A percentile compares a stretch with the other conserved stretches of the same genome.
These are phyloP conservation scores for Cantharellus cinnabarinus DNA, from an alignment of 768 basidiomycete genomes.

Conservation along the genomic window DNA sequence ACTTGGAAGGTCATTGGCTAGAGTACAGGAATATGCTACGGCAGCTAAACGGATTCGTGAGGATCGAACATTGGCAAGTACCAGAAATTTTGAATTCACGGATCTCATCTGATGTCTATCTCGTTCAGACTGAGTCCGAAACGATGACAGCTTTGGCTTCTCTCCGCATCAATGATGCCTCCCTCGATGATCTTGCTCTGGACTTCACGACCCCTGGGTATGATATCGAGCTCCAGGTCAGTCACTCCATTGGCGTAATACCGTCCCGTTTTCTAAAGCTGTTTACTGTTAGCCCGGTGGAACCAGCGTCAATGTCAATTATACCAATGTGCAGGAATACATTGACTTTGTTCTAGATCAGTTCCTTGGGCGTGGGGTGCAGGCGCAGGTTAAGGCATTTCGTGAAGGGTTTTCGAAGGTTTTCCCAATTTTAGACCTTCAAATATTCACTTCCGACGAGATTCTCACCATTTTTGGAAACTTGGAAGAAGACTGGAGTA, in stretches of 20 bases:
- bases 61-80: slow-evolving; percentile 15
- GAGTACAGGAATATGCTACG: slow-evolving; percentile 35
- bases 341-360: slow-evolving; percentile 70
- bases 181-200: slow-evolving; percentile 70
- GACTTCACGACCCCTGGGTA: slow-evolving; percentile 97
- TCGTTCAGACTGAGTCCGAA: slow-evolving; percentile 9
- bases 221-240: slow-evolving; percentile 72
- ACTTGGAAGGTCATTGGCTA: slow-evolving; percentile 67
- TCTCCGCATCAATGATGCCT: slow-evolving; percentile 38
- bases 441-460: slow-evolving; percentile 86
- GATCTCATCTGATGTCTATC: slow-evolving; percentile 3
- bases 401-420: slow-evolving; percentile 89
- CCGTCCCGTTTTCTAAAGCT: background rate
- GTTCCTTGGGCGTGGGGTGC: slow-evolving; percentile 63
- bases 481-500: slow-evolving; percentile 91
- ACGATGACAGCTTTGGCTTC: slow-evolving; percentile 18
- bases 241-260: slow-evolving; percentile 11
- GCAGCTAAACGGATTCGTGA: slow-evolving; percentile 28
- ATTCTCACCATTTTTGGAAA: slow-evolving; percentile 92
- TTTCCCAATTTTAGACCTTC: slow-evolving; percentile 78
- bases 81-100: background rate
- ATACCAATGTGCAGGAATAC: slow-evolving; percentile 78
- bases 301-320: slow-evolving; percentile 57
- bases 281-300: slow-evolving; percentile 42
- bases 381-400: slow-evolving; percentile 74